phyloP scores from a whole-genome alignment of 129 eudicot species.

The Solidago caesia region DNA sequence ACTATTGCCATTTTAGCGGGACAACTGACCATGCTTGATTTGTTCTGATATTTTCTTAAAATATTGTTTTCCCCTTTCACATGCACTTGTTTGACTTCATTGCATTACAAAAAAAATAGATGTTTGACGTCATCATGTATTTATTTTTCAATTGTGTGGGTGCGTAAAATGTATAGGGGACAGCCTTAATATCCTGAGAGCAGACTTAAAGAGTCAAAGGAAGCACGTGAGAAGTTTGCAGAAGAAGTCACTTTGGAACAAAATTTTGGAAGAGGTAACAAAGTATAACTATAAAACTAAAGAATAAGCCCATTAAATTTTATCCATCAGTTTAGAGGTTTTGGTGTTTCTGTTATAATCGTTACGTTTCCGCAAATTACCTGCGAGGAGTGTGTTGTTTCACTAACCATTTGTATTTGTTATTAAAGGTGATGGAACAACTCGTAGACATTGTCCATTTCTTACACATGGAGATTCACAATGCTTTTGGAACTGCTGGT shows the following conservation, averaged over 20 bases:
- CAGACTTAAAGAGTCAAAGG: slow-evolving; percentile 90
- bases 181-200: slow-evolving; percentile 69
- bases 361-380: slow-evolving; percentile 10
- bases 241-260: slow-evolving; percentile 92
- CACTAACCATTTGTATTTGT: slow-evolving; percentile 6
- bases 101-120: neutral
- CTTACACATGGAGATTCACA: slow-evolving; percentile 85
- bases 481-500: slow-evolving; percentile 87
- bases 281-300: neutral
- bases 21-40: too few relatives aligned
- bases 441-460: slow-evolving; percentile 93
- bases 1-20: too few relatives aligned
- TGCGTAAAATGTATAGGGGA: slow-evolving; percentile 55
- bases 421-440: slow-evolving; percentile 91
- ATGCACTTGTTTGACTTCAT: neutral
- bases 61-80: slow-evolving; percentile 11
- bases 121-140: slow-evolving; percentile 7
- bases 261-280: slow-evolving; percentile 88
- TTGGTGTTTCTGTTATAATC: neutral
- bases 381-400: neutral
- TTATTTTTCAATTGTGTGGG: slow-evolving; percentile 4
- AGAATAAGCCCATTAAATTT: too few relatives aligned
- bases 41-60: neutral
- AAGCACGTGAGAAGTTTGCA: slow-evolving; percentile 85
- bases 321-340: slow-evolving; percentile 4